Conservation (phyloP, 805 yeast species). For the Ogataea dorogensis region DNA sequence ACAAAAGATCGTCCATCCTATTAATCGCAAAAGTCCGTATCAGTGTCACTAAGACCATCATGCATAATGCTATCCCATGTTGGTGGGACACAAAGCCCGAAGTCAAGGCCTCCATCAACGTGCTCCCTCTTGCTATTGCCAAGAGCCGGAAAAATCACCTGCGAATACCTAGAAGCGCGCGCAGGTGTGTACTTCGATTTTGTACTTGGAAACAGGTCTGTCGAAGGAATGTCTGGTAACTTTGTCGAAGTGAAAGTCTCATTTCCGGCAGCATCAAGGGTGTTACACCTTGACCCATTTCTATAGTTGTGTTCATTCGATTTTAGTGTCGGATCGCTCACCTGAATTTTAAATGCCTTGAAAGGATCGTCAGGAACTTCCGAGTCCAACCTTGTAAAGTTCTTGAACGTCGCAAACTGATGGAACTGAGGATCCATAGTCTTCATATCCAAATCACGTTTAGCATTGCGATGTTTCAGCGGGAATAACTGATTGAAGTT, state of each 20-base stretch:
- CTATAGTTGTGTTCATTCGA: slow-evolving; percentile 20
- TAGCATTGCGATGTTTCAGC: slow-evolving; percentile 1
- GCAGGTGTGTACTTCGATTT: slow-evolving; percentile 7
- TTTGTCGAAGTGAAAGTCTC: slow-evolving; percentile 8
- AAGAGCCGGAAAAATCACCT: slow-evolving; percentile 23
- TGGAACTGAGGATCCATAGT: slow-evolving; percentile 18
- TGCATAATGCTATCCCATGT: slow-evolving; percentile 10
- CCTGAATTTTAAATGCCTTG: slow-evolving; percentile 28
- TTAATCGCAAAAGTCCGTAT: slow-evolving; percentile 6
- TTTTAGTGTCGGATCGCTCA: slow-evolving; percentile 22
- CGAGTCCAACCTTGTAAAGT: slow-evolving; percentile 11
- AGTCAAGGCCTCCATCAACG: slow-evolving; percentile 1
- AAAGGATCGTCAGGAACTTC: slow-evolving; percentile 10
- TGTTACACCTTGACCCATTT: slow-evolving; percentile 18
- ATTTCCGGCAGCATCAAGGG: slow-evolving; percentile 9
- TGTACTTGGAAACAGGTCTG: slow-evolving; percentile 1
- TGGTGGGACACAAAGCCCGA: slow-evolving; percentile 6
- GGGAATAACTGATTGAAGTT: slow-evolving; percentile 18
- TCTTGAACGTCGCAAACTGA: slow-evolving; percentile 17
- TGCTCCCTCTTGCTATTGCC: slow-evolving; percentile 7
- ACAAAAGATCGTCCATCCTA: too few relatives aligned
- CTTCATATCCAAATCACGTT: slow-evolving; percentile 11
- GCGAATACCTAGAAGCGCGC: slow-evolving; percentile 18
- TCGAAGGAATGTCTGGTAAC: slow-evolving; percentile 5
- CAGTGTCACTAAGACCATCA: slow-evolving; percentile 7